These are phyloP conservation scores for Colletotrichum nymphaeae DNA, from an alignment of 2,329 filamentous ascomycete species.

Conservation along the genomic window DNA sequence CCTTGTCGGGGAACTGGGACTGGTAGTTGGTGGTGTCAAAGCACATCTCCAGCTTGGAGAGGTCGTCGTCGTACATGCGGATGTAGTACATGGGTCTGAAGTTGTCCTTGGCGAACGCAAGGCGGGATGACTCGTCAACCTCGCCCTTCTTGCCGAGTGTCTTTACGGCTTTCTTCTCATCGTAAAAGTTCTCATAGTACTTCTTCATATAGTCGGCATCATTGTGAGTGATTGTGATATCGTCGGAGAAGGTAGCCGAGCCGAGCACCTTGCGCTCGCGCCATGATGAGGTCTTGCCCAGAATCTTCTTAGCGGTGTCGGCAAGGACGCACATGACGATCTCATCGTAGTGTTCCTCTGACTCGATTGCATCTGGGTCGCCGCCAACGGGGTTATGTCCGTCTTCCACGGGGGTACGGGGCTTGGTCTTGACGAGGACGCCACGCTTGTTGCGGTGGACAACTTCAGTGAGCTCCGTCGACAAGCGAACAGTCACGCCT, in stretches of 20 bases:
- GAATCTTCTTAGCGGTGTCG: constrained; percentile 69
- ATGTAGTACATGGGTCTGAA: constrained; percentile 73
- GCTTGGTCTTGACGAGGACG: constrained; percentile 60
- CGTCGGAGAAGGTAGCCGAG: constrained; percentile 73
- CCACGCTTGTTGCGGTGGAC: constrained; percentile 61
- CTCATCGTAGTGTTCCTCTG: constrained; percentile 68
- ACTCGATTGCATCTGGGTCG: constrained; percentile 64
- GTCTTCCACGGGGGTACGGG: constrained; percentile 46
- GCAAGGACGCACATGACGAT: constrained; percentile 71
- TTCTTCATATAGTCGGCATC: constrained; percentile 73
- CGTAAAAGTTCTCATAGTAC: constrained; percentile 72
- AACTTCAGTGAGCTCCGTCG: constrained; percentile 65
- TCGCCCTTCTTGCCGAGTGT: constrained; percentile 44
- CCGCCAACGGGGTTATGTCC: constrained; percentile 49
- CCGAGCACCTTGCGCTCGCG: constrained; percentile 74
- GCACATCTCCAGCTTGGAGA: constrained; percentile 70
- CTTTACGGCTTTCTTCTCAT: constrained; percentile 56
- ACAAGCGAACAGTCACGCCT: constrained; percentile 66
- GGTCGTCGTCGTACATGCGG: constrained; percentile 64
- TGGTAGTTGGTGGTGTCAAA: constrained; percentile 80
- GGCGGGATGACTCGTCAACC: constrained; percentile 52
- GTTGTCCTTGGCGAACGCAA: constrained; percentile 55
- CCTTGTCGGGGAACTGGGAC: constrained; percentile 68
- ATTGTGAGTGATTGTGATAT: constrained; percentile 74
- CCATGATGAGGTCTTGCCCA: constrained; percentile 65